Evolutionary conservation across 2,329 filamentous ascomycete species (phyloP), one percentile per base, ranked within the genome.

Genomic region (Trichophyton benhamiae): DNA sequence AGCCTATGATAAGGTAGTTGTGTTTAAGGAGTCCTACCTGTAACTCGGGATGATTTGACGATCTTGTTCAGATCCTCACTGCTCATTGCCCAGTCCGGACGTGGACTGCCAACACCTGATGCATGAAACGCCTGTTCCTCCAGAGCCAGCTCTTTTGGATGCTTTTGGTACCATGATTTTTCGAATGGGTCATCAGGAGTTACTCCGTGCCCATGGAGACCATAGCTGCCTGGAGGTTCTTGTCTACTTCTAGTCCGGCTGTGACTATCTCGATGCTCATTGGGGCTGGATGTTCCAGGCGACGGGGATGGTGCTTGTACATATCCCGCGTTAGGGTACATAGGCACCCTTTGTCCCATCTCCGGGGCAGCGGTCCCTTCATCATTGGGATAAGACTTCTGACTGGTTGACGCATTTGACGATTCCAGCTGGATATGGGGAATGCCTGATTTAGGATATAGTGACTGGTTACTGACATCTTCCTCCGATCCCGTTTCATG

Each of bases 221-320:
- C 91, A 70, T 97, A 97, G 77, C 91, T 96, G 62, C 90, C 92
- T 2, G 91, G 88, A 0, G 91, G 91, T 63, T 85, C 87, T 61
- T 85, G 82, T 57, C 82, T 83, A 72, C 89, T 95, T 63, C 82
- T 84, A 75, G 83, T 89, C 65, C 90, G 85, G 60, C 81, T 78
- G 70, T 91, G 88, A 64, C 79, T 78, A 66, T 74, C 65, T 64
- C 73, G 79, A 62, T 79, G 79, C 70, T 79, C 55, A 62, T 62
- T 33, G 41, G 75, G 68, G 46, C 72, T 65, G 62, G 70, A 58
- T 65, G 63, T 65, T 57, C 77, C 72, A 7, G 86, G 87, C 1
- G 85, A 83, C 1, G 91, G 91, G 1, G 91, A 94, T 1, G 94
- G 94, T 13, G 94, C 94, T 76, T 99, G 94, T 8, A 97, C 94